Evolutionary conservation across 768 basidiomycete species (phyloP), one percentile per base, ranked within the genome.

Genomic region (Clitopilus hobsonii): DNA sequence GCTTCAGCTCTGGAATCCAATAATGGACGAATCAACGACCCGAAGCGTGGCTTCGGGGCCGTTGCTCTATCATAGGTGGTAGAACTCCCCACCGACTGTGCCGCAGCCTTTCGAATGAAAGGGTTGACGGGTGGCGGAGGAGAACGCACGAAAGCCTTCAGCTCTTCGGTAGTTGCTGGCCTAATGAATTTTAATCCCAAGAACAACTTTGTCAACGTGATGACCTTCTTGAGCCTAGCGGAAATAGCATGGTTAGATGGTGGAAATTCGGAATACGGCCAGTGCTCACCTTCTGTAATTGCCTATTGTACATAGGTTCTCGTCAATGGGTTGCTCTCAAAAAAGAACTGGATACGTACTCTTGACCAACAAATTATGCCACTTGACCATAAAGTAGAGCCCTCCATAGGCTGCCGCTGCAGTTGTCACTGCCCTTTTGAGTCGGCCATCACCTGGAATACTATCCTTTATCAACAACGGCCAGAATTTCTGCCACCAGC

Each of bases 291-390:
- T 64, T 57, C 59, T 62, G 52, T 74, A 71, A 52, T 74, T 74
- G 13, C 65, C 74, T 69, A 45, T 2, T n/a, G 25, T 56, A 27
- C 52, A 18, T 47, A 38, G 25, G 27, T 38, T 47, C 6, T 32
- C 41, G 10, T 29, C 52, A n/a, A n/a, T n/a, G n/a, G n/a, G 18
- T 36, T 11, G n/a, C 22, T 32, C 27, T 20, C 18, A 26, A 8
- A 45, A 14, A 20, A 16, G 38, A 13, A 38, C 27, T 5, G 65
- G 65, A 58, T 51, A 75, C 53, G 20, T 55, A 52, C 76, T 63
- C 59, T 63, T 63, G 13, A 78, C 68, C 38, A 82, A 67, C 25
- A 67, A 51, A 30, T 70, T 72, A 59, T 83, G 80, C 78, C 79
- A 82, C 49, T 68, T 70, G 16, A 73, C 67, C 7, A 81, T 61